Base-by-base conservation (phyloP, 2,329 filamentous ascomycete species). In the Ceratocystis alfenasii region DNA sequence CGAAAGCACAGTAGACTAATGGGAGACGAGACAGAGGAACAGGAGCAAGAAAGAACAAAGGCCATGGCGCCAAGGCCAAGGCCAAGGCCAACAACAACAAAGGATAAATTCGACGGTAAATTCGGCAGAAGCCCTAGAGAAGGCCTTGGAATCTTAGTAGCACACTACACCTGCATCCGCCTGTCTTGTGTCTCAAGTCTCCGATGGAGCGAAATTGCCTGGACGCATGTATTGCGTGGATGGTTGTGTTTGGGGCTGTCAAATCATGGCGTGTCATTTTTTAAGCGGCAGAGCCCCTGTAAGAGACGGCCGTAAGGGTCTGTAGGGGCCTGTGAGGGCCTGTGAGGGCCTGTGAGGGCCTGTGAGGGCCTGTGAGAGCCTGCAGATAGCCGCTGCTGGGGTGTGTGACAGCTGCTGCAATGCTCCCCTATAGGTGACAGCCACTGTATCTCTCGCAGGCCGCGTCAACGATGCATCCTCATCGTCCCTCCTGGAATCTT, bases 131-230 rank as follows among this genome's bases (percentile, higher is more conserved):
- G 48, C 48, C n/a, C 22, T n/a, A 25, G n/a, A 53, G 48, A 53
- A 53, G 48, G n/a, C 48, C 48, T 53, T 53, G 48, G 48, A 41
- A 41, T 41, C 36, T 15, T 41, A 41, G 36, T 41, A 15, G 36
- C 10, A 41, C 36, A 41, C 12, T 41, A 12, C 48, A n/a, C 12
- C 10, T 53, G n/a, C 48, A n/a, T 8, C 48, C 7, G 50, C 8
- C 28, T 55, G 20, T 25, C 50, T 12, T 55, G 36, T 55, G 50
- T 55, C 50, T 55, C 50, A 55, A 25, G 25, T 55, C 50, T 55
- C 50, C 50, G 50, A 55, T 25, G 50, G 10, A 55, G 50, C 25
- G 25, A 55, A 25, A 55, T 55, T 55, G 25, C 50, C 36, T 55
- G 50, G 50, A 25, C 50, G 10, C 25, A 22, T 48, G 46, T 48